Evolutionary conservation across 257 asterid genomes (phyloP), one percentile per base, ranked within the genome.

Genomic region (Penstemon davidsonii): DNA sequence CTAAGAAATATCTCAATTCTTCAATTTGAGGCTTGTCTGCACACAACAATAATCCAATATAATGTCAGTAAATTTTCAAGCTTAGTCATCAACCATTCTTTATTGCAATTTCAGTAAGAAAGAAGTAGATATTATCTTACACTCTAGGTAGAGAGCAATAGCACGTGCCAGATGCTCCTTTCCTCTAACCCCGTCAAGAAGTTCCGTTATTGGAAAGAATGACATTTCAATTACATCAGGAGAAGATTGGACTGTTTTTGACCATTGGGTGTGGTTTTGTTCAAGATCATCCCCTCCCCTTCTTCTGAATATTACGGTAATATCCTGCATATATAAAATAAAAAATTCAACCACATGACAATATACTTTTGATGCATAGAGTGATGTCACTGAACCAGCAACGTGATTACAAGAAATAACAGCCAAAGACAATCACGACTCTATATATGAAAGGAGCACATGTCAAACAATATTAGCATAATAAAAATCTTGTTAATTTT

Each of bases 211-310:
- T 0, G 95, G 92, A 67, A 74, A 70, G 67, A 90, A 90, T 38
- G 90, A 79, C 97, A 90, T 88, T 75, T 90, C 94, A 55, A 90
- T 90, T 39, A 90, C 97, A 75, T 88, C 96, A 33, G 96, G 97
- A 40, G 95, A 85, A 44, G 92, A 88, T 67, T 73, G 75, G 39
- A 90, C 86, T 0, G 97, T 86, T 75, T 70, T 80, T 5, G 76
- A 92, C 97, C 96, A 88, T 46, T 81, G 88, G 60, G 70, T 73
- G 79, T 90, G 96, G 85, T 83, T 84, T 79, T 84, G 96, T 75
- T 90, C 96, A 70, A 90, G 82, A 82, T 88, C 96, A 73, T 88
- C 97, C 71, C 96, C 97, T 71, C 97, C 96, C 67, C 92, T 87
- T 80, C 97, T 79, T 83, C 96, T 77, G 79, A 88, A 90, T 72